phyloP scores from a whole-genome alignment of 257 asterid species.

The Solanum tarijense region DNA sequence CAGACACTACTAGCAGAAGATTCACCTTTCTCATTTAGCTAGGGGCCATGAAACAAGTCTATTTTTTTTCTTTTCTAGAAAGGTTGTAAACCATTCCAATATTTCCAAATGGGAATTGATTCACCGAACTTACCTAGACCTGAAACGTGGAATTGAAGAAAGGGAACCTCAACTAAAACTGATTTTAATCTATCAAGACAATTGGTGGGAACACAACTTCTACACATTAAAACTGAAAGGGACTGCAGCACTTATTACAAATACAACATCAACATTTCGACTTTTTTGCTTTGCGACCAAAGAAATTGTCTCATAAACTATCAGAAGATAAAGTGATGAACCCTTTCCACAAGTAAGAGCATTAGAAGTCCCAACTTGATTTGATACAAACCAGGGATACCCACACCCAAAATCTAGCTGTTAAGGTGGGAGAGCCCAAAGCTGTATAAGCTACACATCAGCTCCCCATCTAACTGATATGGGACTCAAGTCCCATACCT shows the following conservation, averaged over 20 bases:
- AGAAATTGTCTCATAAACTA: neutral
- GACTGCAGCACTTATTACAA: neutral
- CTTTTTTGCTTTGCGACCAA: neutral
- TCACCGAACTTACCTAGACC: neutral
- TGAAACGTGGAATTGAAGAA: neutral
- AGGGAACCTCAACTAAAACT: neutral
- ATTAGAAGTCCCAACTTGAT: neutral
- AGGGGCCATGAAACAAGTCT: neutral
- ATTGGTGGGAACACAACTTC: neutral
- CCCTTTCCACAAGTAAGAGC: neutral
- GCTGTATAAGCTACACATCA: neutral
- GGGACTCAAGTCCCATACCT: neutral
- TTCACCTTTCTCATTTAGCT: neutral
- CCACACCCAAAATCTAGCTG: neutral
- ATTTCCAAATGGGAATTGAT: neutral
- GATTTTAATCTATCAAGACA: neutral
- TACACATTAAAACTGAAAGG: neutral
- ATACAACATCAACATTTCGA: neutral
- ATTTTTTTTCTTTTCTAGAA: neutral
- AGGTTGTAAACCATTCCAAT: neutral
- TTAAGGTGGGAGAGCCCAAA: neutral
- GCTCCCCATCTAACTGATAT: neutral
- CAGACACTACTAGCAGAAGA: neutral
- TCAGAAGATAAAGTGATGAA: neutral
- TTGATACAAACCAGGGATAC: neutral